Evolutionary conservation across 768 basidiomycete genomes (phyloP), one percentile per base, ranked within the genome.

Genomic region (Lactarius evosmus): DNA sequence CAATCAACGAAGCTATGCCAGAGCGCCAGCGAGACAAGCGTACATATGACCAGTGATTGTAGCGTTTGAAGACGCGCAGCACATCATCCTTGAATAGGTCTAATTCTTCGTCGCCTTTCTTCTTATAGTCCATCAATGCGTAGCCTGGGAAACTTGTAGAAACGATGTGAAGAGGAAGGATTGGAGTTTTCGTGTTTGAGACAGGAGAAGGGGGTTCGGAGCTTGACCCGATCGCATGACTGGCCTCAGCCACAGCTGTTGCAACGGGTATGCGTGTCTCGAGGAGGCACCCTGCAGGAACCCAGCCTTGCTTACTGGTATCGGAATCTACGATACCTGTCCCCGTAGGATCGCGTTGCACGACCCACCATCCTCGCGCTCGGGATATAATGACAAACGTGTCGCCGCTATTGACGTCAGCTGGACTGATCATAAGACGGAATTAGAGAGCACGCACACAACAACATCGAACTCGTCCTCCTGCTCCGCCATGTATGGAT

Each of bases 361-460:
- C 97, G 36, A 98, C 91, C 94, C 96, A 99, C 97, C 97, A 99
- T 1, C 97, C 96, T 60, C 95, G 88, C n/a, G 95, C 89, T 58
- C 95, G 86, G 59, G 92, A 92, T 46, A 95, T 78, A 67, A 98
- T 95, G 66, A 96, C 85, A 75, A 95, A 98, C 1, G 94, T 94
- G 71, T 95, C 93, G 44, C 93, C 94, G 17, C 93, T 95, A 60
- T 17, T 49, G 61, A 34, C 34, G 12, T 56, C 52, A 17, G 65
- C 25, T 40, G 41, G 16, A 30, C 50, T 2, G 33, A 69, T 41
- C 70, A 66, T 61, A 32, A 65, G 22, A 69, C 34, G 25, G 41
- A 44, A 51, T 60, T 61, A 61, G 54, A 59, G 46, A 22, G 62
- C 11, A 82, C 91, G 77, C 75, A 97, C 88, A 99, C 95, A 41